Evolutionary conservation across 768 basidiomycete genomes (phyloP).

Genomic region (Tubosaeta sp.): DNA sequence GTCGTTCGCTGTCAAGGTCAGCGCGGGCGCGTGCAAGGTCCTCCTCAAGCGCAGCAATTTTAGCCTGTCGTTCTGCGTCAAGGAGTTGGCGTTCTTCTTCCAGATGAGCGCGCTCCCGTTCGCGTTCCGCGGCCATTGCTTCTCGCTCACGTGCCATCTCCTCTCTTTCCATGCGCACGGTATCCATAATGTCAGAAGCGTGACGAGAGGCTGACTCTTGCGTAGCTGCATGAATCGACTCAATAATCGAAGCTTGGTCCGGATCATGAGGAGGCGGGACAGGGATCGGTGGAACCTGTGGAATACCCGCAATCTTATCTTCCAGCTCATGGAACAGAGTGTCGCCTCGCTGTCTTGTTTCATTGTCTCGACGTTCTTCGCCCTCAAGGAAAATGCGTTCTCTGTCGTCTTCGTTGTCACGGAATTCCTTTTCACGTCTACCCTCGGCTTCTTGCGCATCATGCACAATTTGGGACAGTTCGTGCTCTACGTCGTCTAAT

Average conservation of each 20-base stretch:
- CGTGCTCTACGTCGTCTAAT: conserved; percentile 51
- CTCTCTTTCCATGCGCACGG: conserved; percentile 55
- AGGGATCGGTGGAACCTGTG: conserved; percentile 21
- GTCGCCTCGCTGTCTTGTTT: conserved; percentile 41
- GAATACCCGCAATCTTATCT: conserved; percentile 22
- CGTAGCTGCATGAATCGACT: conserved; percentile 39
- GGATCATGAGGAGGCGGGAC: conserved; percentile 16
- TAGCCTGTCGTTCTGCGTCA: conserved; percentile 48
- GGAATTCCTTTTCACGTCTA: conserved; percentile 60
- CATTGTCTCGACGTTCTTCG: conserved; percentile 55
- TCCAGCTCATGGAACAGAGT: conserved; percentile 24
- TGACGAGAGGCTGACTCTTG: conserved; percentile 55
- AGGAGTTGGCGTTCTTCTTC: conserved; percentile 46
- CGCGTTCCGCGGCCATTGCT: conserved; percentile 49
- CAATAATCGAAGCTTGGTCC: conserved; percentile 33
- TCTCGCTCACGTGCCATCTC: conserved; percentile 55
- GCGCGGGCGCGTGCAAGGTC: conserved; percentile 53
- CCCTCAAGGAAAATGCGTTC: conserved; percentile 55
- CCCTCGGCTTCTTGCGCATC: conserved; percentile 59
- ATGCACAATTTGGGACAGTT: conserved; percentile 44
- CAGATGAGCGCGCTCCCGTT: conserved; percentile 43
- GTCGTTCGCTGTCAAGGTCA: conserved; percentile 62
- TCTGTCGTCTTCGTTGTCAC: conserved; percentile 59
- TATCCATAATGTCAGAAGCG: conserved; percentile 55
- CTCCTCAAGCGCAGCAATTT: conserved; percentile 58